A percentile compares a stretch with the other conserved stretches of the same genome.
Evolutionary conservation across 2,329 filamentous ascomycete species (phyloP).

Genomic region (Aspergillus novofumigatus): DNA sequence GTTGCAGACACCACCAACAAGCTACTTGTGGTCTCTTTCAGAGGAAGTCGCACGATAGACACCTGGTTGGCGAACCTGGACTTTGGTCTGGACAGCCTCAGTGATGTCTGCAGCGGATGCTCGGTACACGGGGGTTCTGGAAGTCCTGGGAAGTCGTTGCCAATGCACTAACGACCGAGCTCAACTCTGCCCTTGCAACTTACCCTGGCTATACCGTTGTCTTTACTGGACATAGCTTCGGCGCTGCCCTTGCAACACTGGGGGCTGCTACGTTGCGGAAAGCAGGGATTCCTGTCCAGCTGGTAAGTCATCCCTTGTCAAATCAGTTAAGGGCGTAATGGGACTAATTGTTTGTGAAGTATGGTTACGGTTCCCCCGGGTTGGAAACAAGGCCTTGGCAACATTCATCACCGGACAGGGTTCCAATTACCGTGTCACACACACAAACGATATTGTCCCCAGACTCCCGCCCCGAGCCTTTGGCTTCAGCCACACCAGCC

Average conservation of each 20-base stretch:
- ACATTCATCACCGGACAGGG: slow-evolving; percentile 36
- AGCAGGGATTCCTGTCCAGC: slow-evolving; percentile 36
- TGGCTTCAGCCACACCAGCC: slow-evolving; percentile 35
- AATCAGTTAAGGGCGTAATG: slow-evolving; percentile 1
- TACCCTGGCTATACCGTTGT: slow-evolving; percentile 44
- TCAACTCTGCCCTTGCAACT: slow-evolving; percentile 25
- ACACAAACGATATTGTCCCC: slow-evolving; percentile 37
- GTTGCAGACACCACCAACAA: slow-evolving; percentile 44
- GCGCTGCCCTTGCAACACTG: slow-evolving; percentile 48
- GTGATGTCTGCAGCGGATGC: slow-evolving; percentile 44
- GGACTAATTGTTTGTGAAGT: slow-evolving; percentile 23
- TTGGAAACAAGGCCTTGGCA: slow-evolving; percentile 37
- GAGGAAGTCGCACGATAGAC: slow-evolving; percentile 27
- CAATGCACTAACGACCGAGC: slow-evolving; percentile 32
- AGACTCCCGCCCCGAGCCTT: slow-evolving; percentile 31
- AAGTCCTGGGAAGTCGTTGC: slow-evolving; percentile 41
- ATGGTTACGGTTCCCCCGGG: slow-evolving; percentile 41
- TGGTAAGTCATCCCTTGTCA: slow-evolving; percentile 34
- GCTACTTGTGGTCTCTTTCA: slow-evolving; percentile 34
- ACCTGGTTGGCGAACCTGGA: slow-evolving; percentile 34
- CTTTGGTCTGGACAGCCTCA: slow-evolving; percentile 23
- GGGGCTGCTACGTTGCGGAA: slow-evolving; percentile 45
- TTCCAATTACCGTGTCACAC: slow-evolving; percentile 35
- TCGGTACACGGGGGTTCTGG: slow-evolving; percentile 46
- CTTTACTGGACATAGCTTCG: slow-evolving; percentile 49